Conservation (phyloP, 768 basidiomycete species). For the Royoungia palumana region DNA sequence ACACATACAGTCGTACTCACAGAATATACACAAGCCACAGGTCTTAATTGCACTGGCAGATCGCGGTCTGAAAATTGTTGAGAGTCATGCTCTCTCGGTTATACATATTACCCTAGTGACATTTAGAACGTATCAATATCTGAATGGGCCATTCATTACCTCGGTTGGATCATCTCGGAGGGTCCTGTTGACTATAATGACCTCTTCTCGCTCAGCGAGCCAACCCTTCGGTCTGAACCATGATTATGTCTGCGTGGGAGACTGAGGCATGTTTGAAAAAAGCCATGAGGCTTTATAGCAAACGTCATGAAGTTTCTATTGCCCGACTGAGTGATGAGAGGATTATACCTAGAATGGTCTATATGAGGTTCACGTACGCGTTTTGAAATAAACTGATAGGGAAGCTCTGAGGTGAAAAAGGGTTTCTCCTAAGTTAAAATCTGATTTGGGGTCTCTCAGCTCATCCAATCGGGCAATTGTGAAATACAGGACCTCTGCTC, state of each 20-base stretch:
- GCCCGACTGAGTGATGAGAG: not conserved
- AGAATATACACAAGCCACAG: constrained; percentile 65
- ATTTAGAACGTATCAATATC: no score
- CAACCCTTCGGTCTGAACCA: constrained; percentile 61
- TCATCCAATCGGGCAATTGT: not conserved
- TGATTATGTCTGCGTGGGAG: constrained; percentile 55
- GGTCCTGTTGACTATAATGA: constrained; percentile 56
- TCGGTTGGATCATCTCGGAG: constrained; percentile 63
- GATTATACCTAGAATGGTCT: not conserved
- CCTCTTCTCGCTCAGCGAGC: constrained; percentile 61
- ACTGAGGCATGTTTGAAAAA: constrained; percentile 61
- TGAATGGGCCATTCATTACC: constrained; percentile 19
- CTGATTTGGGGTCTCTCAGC: constrained; percentile 23
- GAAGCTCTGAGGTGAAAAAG: constrained; percentile 56
- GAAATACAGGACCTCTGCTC: constrained; percentile 8
- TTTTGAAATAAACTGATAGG: constrained; percentile 62
- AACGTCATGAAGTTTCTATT: constrained; percentile 40
- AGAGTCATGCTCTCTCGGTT: constrained; percentile 58
- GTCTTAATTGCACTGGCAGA: constrained; percentile 62
- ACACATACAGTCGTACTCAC: constrained; percentile 10
- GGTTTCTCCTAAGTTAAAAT: constrained; percentile 55
- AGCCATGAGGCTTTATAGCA: constrained; percentile 45
- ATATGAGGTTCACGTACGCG: constrained; percentile 32
- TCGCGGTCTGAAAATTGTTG: constrained; percentile 47
- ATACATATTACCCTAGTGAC: constrained; percentile 52